Base-by-base conservation (phyloP, 2,329 filamentous ascomycete species). In the Colletotrichum tanaceti region DNA sequence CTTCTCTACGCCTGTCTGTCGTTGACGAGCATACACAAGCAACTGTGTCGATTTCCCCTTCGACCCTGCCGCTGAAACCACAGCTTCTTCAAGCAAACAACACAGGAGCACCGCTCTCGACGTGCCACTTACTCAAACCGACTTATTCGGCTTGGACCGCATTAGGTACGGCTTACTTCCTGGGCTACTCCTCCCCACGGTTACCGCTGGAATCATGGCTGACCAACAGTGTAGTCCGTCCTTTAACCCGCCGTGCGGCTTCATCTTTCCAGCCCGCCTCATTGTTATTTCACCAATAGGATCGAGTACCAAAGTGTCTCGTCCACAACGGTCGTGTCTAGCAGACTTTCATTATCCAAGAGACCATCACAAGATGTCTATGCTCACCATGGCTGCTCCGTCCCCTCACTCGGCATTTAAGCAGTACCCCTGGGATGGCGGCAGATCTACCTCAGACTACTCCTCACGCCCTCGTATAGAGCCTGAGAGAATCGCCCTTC, bases 311-410 rank as follows among this genome's bases (percentile, higher is more conserved):
- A 47, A 28, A 52, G 47, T 43, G 62, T 57, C 64, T 59, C 55
- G 63, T 68, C 63, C 65, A 46, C 44, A 55, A 60, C 55, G 55
- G 50, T 55, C 62, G 65, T 68, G 54, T 68, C 43, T 60, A 60
- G 10, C 16, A 70, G 70, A 75, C 71, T 70, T 73, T 70, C 72
- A 71, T 63, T 71, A 61, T 22, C 71, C 70, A 52, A 66, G 53
- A 71, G 72, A 73, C 67, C 72, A 71, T 60, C 68, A 75, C 75
- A 84, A 81, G 49, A 86, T 86, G 84, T 84, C 84, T 75, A 82
- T 82, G 74, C 78, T 86, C 73, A 79, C 83, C 70, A 85, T 85
- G 77, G 75, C 82, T 70, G 77, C 80, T 59, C 78, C 82, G 16
- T 76, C 80, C 60, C 76, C 80, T 44, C 79, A 82, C 70, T 74